Conservation (phyloP, 2,329 filamentous ascomycete genomes). For the Colletotrichum musae region DNA sequence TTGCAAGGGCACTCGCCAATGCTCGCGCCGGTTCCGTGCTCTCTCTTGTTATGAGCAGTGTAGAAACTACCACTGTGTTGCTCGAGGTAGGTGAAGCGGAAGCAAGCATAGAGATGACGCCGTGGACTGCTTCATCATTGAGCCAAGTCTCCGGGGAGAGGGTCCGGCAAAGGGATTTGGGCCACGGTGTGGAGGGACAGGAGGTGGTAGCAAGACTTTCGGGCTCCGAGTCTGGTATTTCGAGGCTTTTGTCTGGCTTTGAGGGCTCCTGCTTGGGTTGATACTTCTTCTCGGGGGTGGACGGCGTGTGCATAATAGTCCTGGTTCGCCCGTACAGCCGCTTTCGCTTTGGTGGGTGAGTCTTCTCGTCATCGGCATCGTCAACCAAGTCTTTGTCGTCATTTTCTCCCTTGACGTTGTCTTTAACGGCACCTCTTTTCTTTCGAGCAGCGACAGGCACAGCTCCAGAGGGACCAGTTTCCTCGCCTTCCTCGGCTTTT, state of each 20-base stretch:
- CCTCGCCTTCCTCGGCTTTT: too few species aligned
- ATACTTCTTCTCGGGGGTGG: background rate
- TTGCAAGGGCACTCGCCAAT: background rate
- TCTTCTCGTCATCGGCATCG: too few species aligned
- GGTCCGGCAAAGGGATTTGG: background rate
- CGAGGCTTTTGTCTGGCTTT: background rate
- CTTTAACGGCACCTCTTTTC: too few species aligned
- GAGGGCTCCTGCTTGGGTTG: background rate
- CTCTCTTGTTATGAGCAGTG: background rate
- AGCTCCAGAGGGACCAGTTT: too few species aligned
- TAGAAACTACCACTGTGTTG: background rate
- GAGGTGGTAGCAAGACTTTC: background rate
- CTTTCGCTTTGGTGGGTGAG: too few species aligned
- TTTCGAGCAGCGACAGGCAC: too few species aligned
- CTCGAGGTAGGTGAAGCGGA: background rate
- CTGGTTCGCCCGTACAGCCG: too few species aligned
- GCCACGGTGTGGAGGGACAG: background rate
- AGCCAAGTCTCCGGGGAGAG: background rate
- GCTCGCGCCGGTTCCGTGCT: background rate
- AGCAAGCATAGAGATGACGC: constrained; percentile 3
- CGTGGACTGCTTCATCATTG: constrained; percentile 4
- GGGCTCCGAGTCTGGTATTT: background rate
- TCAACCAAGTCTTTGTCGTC: too few species aligned
- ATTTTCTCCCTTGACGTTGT: too few species aligned
- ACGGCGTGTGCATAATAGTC: too few species aligned